Percentiles rank a stretch among this genome's conserved stretches.
Conservation (phyloP, 441 rosid genomes). For the Mallotus japonicus region DNA sequence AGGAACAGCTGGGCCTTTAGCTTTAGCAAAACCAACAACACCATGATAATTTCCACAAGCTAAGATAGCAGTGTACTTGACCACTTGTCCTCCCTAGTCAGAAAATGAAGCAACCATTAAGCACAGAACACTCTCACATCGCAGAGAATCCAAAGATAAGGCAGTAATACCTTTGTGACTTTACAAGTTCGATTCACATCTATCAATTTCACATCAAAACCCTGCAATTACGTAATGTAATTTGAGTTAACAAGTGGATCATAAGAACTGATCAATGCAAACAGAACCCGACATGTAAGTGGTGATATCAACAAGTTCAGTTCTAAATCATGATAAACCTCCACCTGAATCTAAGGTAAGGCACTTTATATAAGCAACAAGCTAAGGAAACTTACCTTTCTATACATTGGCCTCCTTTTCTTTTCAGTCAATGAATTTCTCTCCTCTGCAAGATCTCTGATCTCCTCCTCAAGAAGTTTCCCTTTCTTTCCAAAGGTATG, state of each 20-base stretch:
- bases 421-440: conserved; percentile 84
- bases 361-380: not conserved
- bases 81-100: conserved; percentile 73
- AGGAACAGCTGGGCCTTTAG: conserved; percentile 70
- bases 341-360: no score
- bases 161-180: conserved; percentile 75
- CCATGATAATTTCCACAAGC: conserved; percentile 94
- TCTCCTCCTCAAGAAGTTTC: conserved; percentile 85
- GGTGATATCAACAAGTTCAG: no score
- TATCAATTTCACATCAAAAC: conserved; percentile 80
- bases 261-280: conserved; percentile 10
- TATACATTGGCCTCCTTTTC: conserved; percentile 75
- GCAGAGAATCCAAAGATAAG: conserved; percentile 19
- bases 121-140: conserved; percentile 6
- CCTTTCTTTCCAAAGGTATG: conserved; percentile 94
- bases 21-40: conserved; percentile 85
- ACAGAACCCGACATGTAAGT: no score
- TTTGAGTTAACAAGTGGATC: conserved; percentile 11
- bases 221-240: conserved; percentile 43
- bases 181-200: conserved; percentile 86
- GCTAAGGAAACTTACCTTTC: conserved; percentile 50
- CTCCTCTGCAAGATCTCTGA: conserved; percentile 87
- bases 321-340: no score
- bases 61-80: conserved; percentile 75
- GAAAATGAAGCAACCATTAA: not conserved